phyloP scores from a whole-genome alignment of 2,329 filamentous ascomycete species.

The Aspergillus uvarum region DNA sequence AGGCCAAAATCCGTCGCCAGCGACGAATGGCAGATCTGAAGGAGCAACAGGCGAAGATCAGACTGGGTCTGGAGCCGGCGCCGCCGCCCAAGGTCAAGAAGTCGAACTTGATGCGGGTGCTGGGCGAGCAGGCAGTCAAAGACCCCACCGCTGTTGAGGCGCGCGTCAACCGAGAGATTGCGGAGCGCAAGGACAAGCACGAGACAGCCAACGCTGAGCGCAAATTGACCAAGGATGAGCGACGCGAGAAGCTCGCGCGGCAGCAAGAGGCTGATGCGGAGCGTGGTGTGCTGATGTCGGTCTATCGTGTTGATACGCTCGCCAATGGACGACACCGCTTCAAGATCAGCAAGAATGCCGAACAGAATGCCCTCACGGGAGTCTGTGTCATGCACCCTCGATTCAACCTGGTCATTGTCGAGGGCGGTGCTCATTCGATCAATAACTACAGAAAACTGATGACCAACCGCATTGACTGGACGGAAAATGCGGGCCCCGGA shows the following conservation, averaged over 20 bases:
- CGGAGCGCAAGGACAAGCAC: conserved; percentile 78
- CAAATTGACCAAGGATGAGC: conserved; percentile 84
- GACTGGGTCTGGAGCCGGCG: conserved; percentile 82
- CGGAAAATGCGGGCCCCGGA: conserved; percentile 75
- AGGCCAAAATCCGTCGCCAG: conserved; percentile 85
- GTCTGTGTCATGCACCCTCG: conserved; percentile 89
- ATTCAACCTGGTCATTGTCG: conserved; percentile 85
- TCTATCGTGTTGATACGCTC: conserved; percentile 87
- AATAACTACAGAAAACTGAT: conserved; percentile 88
- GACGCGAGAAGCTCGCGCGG: conserved; percentile 73
- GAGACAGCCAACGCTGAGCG: conserved; percentile 76
- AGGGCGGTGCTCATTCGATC: conserved; percentile 82
- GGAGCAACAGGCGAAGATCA: conserved; percentile 94
- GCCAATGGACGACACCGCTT: conserved; percentile 91
- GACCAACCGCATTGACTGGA: conserved; percentile 92
- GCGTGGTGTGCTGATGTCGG: conserved; percentile 79
- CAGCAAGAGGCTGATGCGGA: conserved; percentile 87
- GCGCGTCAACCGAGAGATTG: conserved; percentile 88
- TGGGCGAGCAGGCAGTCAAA: conserved; percentile 89
- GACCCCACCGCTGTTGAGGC: conserved; percentile 97
- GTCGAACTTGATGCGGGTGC: conserved; percentile 93
- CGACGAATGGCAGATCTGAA: conserved; percentile 90
- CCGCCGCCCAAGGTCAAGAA: conserved; percentile 96
- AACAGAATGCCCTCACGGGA: conserved; percentile 82
- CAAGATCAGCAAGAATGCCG: conserved; percentile 88